Base-by-base conservation (phyloP, 1,284 basidiomycete species). In the Malassezia slooffiae region DNA sequence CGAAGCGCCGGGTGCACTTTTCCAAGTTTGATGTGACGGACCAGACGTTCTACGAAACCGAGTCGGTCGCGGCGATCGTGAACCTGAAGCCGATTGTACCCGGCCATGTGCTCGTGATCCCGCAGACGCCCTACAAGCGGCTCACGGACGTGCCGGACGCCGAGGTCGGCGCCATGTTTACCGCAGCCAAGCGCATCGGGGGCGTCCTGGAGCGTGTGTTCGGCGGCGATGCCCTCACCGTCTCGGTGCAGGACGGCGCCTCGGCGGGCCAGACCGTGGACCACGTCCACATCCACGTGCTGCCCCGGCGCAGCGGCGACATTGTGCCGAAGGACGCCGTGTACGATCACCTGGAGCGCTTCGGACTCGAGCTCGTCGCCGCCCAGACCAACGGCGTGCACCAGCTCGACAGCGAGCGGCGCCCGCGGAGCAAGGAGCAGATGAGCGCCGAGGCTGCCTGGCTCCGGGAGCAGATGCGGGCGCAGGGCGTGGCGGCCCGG, bases 71-170 rank as follows among this genome's bases (percentile, higher is more conserved):
- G 12, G 60, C 57, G 12, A 53, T 69, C 30, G 67, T 69, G 29
- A 69, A 69, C 46, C 53, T 69, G 16, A 66, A 66, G 43, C 67
- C 67, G 16, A 58, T 69, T 21, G 64, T 62, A 0, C 62, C 62
- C 0, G 62, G 64, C 1, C 67, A 65, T 39, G 58, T 66, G 2
- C 39, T 69, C 21, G 59, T 69, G 21, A 59, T 67, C 20, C 62
- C 67, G 3, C 50, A 53, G 11, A 45, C 23, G 7, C 49, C 47
- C 13, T 61, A 58, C 27, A 41, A 54, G 34, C 44, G 62, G 9
- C 50, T 67, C 3, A 43, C 42, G 0, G 55, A 67, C 29, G 38
- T 62, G 2, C 54, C 57, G 9, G 29, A 38, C 12, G 34, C 49
- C 2, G 47, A 55, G 38, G 38, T 64, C 2, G 45, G 41, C 5